These are phyloP conservation scores for Aegilops tauschii DNA, from an alignment of 176 grass and related monocot species.

Conservation along the genomic window DNA sequence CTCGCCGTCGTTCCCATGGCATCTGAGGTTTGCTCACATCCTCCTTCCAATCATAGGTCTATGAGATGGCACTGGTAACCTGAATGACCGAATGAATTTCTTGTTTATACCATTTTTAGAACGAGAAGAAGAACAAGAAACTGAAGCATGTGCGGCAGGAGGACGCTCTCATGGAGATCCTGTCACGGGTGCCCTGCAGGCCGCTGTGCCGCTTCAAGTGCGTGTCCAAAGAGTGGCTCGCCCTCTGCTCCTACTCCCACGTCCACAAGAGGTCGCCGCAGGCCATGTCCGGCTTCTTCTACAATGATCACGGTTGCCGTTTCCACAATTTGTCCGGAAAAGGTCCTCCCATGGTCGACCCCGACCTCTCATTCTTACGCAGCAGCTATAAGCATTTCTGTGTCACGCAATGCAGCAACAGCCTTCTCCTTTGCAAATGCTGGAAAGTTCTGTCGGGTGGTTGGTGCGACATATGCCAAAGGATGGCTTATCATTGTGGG, in stretches of 20 bases:
- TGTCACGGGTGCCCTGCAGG: background rate
- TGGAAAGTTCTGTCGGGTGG: background rate
- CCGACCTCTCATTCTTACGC: background rate
- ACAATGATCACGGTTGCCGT: too few relatives aligned
- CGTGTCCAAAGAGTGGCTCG: background rate
- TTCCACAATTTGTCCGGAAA: background rate
- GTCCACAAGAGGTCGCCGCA: background rate
- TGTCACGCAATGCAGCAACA: background rate
- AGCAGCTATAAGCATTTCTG: background rate
- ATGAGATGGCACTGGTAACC: background rate
- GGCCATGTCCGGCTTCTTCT: background rate
- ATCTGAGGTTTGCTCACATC: background rate
- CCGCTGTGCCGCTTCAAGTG: background rate
- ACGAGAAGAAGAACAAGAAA: background rate
- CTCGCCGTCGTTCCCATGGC: background rate
- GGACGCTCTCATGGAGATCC: background rate
- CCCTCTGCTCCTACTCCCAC: background rate
- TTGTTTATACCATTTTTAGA: background rate
- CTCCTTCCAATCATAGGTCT: background rate
- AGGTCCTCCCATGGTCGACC: background rate
- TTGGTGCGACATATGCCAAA: too few relatives aligned
- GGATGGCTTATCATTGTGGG: too few relatives aligned
- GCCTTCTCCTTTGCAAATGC: background rate
- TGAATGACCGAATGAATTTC: background rate
- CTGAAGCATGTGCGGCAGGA: background rate